Percentiles rank a stretch among this genome's conserved stretches.
These are phyloP conservation scores for Aspergillus nanangensis DNA, from an alignment of 495 filamentous ascomycete species.

Conservation along the genomic window DNA sequence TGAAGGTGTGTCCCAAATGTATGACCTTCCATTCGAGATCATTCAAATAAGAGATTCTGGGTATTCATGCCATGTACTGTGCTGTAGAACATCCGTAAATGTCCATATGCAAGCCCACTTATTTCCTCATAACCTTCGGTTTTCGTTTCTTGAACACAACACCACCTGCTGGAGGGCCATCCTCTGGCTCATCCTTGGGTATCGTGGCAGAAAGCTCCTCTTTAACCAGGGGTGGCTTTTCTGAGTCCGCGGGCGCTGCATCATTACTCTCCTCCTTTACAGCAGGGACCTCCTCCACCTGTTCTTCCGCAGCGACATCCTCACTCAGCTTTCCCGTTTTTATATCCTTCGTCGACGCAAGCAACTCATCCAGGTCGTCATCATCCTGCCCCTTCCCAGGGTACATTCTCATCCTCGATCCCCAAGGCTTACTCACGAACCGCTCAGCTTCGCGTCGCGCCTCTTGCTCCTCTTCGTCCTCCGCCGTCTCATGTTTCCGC, in stretches of 20 bases:
- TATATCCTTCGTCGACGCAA: constrained; percentile 49
- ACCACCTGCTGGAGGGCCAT: constrained; percentile 24
- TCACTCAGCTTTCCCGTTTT: constrained; percentile 33
- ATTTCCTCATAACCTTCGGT: constrained; percentile 61
- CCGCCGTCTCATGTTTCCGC: constrained; percentile 56
- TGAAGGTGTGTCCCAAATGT: too few species aligned
- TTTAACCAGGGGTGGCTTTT: constrained; percentile 22
- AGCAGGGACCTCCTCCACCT: not conserved
- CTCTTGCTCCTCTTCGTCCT: constrained; percentile 52
- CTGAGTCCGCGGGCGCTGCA: constrained; percentile 16
- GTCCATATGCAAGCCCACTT: not conserved
- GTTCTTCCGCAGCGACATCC: constrained; percentile 2
- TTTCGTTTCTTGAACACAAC: constrained; percentile 92
- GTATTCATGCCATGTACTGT: not conserved
- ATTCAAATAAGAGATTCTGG: too few species aligned
- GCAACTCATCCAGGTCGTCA: constrained; percentile 65
- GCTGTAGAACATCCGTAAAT: not conserved
- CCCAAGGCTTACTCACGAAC: constrained; percentile 68
- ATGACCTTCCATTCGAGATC: too few species aligned
- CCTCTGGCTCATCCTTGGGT: constrained; percentile 20
- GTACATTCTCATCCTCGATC: constrained; percentile 61
- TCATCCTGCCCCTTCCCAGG: constrained; percentile 41
- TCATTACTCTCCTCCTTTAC: constrained; percentile 4
- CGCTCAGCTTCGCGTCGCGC: constrained; percentile 61
- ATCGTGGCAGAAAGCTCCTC: constrained; percentile 20